Evolutionary conservation across 1,284 basidiomycete genomes (phyloP), one percentile per base, ranked within the genome.

Genomic region (Tausonia pullulans): DNA sequence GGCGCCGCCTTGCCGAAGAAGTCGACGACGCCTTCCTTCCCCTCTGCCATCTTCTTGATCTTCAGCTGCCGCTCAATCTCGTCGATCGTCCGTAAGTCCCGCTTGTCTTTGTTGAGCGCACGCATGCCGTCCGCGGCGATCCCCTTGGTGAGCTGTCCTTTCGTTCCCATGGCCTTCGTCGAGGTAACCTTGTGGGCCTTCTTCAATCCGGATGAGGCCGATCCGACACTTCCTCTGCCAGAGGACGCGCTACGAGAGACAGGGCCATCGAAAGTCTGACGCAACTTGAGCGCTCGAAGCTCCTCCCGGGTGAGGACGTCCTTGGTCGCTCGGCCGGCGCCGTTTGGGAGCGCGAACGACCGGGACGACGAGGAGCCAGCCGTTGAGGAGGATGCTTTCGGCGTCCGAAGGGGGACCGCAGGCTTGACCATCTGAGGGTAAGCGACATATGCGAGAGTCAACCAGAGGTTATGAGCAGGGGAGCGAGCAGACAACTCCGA

Each of bases 21-120:
- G 16, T 51, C 48, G 40, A 9, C n/a, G 9, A 40, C 57, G 7
- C 16, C 41, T 10, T 53, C 60, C 43, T 39, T 45, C 59, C 46
- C 54, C 51, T 54, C 55, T 39, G 46, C 54, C 40, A 43, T 44
- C 69, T 67, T 68, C 67, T 60, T 72, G 56, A 61, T 59, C 44
- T 66, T 62, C 61, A 68, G 71, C 63, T 69, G 53, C 60, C 67
- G 51, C 66, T 72, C 64, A 72, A 76, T 56, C 60, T 65, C 64
- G 53, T 65, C 64, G 5, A 65, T 60, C n/a, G 64, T 61, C 13
- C 64, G 44, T 48, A 60, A 43, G 44, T 65, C 64, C 41, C 64
- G 52, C 60, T 65, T 65, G 27, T 61, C 64, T 55, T 60, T 39
- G 27, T 65, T 65, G 45, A 65, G 49, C 49, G 55, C 55, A 13